Conservation (phyloP, 2,329 filamentous ascomycete species). For the Trichoderma atroviride region DNA sequence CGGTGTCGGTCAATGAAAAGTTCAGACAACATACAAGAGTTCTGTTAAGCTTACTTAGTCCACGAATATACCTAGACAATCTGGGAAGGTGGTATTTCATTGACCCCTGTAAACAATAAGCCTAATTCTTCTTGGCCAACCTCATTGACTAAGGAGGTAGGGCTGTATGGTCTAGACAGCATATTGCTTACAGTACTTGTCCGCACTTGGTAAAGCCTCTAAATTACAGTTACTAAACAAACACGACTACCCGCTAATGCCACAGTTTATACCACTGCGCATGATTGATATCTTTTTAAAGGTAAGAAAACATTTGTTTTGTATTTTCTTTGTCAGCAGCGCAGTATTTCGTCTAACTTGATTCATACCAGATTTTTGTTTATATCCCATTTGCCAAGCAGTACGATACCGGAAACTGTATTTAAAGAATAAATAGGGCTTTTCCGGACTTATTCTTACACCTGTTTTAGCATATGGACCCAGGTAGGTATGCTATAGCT, state of each 20-base stretch:
- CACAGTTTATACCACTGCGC: not conserved
- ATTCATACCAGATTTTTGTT: too few relatives aligned
- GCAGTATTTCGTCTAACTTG: too few relatives aligned
- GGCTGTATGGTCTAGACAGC: not conserved
- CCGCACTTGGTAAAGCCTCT: not conserved
- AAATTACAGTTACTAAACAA: not conserved
- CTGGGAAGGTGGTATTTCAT: not conserved
- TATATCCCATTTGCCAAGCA: too few relatives aligned
- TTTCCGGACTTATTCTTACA: too few relatives aligned
- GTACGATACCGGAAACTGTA: too few relatives aligned
- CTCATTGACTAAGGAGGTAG: not conserved
- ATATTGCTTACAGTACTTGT: not conserved
- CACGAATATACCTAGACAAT: not conserved
- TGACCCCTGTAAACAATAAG: conserved; percentile 2
- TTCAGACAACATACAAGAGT: not conserved
- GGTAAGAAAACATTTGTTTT: too few relatives aligned
- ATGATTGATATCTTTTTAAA: not conserved
- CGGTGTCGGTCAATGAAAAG: not conserved
- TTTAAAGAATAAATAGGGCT: too few relatives aligned
- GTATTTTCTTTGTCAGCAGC: too few relatives aligned
- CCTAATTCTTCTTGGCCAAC: not conserved
- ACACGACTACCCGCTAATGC: not conserved
- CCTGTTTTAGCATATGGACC: too few relatives aligned
- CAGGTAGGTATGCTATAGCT: too few relatives aligned
- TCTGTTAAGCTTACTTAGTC: not conserved